Evolutionary conservation across 2,329 filamentous ascomycete genomes (phyloP), one percentile per base, ranked within the genome.

Genomic region (Fusarium luffae): DNA sequence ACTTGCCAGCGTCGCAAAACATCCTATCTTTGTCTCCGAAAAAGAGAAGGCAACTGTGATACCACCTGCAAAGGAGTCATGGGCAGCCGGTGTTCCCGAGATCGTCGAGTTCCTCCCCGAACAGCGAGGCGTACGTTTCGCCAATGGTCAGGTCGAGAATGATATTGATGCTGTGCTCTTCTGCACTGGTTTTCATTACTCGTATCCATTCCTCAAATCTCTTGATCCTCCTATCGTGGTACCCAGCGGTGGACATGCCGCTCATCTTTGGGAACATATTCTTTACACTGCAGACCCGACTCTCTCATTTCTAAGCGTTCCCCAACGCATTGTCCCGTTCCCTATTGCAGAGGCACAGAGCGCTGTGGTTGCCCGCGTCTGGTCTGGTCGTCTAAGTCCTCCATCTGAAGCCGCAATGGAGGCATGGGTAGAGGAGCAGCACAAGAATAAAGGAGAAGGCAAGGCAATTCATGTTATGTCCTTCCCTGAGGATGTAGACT

Each of bases 151-250:
- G 0, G 75, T 90, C 10, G 91, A 93, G 75, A 79, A 80, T 3
- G 81, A 88, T 25, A 80, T 97, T 50, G 93, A 97, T 74, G 85
- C 87, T 0, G 81, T 97, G 13, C 77, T 97, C 18, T 97, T 94
- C 79, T 93, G 92, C 77, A 97, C 94, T 0, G 94, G 94, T 1
- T 97, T 96, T 76, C 87, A 95, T 65, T 97, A 93, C 80, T 89
- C 90, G 1, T 92, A 91, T 57, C 93, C 93, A 0, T 97, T 97
- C 74, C 74, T 90, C 8, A 74, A 78, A 25, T 74, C 77, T 4
- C 72, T 85, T 11, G 46, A 70, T 2, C 76, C 89, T 1, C 78
- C 84, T 1, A 74, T 90, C 7, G 83, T 91, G 28, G 83, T 91
- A 28, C 86, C 84, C 0, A 85, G 88, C 46, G 92, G 92, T 3